Conservation (phyloP, 2,329 filamentous ascomycete species). For the Talaromyces islandicus region DNA sequence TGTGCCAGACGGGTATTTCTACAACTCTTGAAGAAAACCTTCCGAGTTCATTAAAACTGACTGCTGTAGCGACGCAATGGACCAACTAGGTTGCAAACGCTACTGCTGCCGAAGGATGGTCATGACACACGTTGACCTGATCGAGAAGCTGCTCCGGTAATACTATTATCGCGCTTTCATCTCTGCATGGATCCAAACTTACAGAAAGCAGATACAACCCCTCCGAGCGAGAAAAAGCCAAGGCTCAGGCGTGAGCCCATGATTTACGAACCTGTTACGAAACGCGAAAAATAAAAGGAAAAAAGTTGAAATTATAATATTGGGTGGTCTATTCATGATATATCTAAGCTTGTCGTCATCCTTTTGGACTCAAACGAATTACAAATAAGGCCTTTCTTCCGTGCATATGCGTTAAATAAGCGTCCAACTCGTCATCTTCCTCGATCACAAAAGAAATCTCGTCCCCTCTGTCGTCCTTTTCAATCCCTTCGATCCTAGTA, state of each 20-base stretch:
- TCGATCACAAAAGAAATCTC: slow-evolving; percentile 62
- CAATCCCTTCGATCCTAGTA: slow-evolving; percentile 59
- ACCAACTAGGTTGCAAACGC: slow-evolving; percentile 83
- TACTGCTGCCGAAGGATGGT: slow-evolving; percentile 99
- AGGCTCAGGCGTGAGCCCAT: slow-evolving; percentile 20
- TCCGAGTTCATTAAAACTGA: not conserved
- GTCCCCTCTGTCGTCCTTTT: slow-evolving; percentile 53
- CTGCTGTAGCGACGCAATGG: slow-evolving; percentile 76
- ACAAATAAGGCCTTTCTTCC: slow-evolving; percentile 51
- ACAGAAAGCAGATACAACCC: slow-evolving; percentile 40
- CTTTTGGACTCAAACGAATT: slow-evolving; percentile 30
- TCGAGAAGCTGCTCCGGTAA: slow-evolving; percentile 96
- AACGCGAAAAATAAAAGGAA: slow-evolving; percentile 1
- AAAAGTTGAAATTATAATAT: not conserved
- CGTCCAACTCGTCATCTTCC: slow-evolving; percentile 64
- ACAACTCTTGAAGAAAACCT: not conserved
- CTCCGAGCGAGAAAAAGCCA: slow-evolving; percentile 42
- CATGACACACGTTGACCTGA: slow-evolving; percentile 98
- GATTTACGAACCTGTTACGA: slow-evolving; percentile 8
- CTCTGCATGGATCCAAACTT: not conserved
- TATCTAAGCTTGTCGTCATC: not conserved
- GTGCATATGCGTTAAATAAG: slow-evolving; percentile 62
- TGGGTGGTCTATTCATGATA: slow-evolving; percentile 1
- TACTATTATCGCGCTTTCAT: slow-evolving; percentile 1
- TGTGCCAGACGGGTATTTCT: slow-evolving; percentile 63